A percentile compares a stretch with the other conserved stretches of the same genome.
Evolutionary conservation across 1,284 basidiomycete species (phyloP).

Genomic region (Lentinula novae-zelandiae): DNA sequence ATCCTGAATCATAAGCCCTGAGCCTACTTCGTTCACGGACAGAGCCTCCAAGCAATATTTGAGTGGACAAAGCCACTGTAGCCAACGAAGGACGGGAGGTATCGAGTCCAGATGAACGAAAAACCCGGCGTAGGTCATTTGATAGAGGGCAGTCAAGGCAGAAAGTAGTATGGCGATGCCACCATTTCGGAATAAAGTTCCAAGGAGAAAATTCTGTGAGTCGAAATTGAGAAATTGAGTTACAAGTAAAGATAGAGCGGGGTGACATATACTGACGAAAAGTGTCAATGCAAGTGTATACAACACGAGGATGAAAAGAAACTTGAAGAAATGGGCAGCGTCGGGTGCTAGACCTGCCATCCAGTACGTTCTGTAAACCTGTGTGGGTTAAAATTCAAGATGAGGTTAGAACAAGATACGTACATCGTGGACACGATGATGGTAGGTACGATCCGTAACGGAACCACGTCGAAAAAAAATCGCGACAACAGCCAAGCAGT

Average conservation of each 20-base stretch:
- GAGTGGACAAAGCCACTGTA: conserved; percentile 75
- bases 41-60: conserved; percentile 82
- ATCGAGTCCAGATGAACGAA: conserved; percentile 81
- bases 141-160: conserved; percentile 71
- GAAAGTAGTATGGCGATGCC: conserved; percentile 85
- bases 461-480: conserved; percentile 81
- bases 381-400: conserved; percentile 9
- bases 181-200: conserved; percentile 76
- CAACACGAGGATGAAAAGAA: conserved; percentile 71
- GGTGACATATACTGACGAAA: conserved; percentile 49
- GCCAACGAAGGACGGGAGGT: conserved; percentile 81
- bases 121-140: conserved; percentile 84
- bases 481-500: conserved; percentile 85
- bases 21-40: conserved; percentile 84
- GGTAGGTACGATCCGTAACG: conserved; percentile 80
- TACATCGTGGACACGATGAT: conserved; percentile 80
- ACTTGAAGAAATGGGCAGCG: conserved; percentile 78
- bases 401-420: conserved; percentile 19
- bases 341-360: conserved; percentile 82
- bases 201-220: conserved; percentile 85
- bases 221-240: neutral
- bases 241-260: neutral
- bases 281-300: conserved; percentile 82
- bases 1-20: conserved; percentile 81
- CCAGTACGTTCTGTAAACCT: conserved; percentile 70